Evolutionary conservation across 495 filamentous ascomycete species (phyloP), one percentile per base, ranked within the genome.

Genomic region (Copromyces sp.): DNA sequence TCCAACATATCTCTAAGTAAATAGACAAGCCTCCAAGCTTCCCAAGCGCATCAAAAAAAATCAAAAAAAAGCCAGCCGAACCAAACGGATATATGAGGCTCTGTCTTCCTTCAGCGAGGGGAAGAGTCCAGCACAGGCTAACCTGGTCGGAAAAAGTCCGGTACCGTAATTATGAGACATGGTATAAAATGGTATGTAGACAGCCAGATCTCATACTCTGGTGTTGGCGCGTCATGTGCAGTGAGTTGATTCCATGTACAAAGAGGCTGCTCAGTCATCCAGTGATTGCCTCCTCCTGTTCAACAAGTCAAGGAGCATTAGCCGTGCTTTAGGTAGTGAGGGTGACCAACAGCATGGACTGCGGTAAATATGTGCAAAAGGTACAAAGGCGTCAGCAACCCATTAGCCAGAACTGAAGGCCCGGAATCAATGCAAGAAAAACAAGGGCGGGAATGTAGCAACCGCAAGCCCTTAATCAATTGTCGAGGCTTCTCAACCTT

Each of bases 401-500:
- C 53, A 65, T 32, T 37, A 17, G 29, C 29, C 12, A 65, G 24
- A 61, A 37, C 29, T 37, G 53, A 65, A 65, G 14, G 29, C 29
- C 6, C 53, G 3, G 20, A 65, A 65, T 35, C 53, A 35, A 29
- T 65, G 29, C 7, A 17, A 35, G 6, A 65, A 65, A 17, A 37
- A 8, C 29, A 65, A 9, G 14, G 53, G 53, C 20, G 14, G 14
- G 11, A 29, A 37, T 35, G 24, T 65, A 65, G 53, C 53, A 35
- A 37, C 53, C 29, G 53, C 29, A 65, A 35, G 53, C 29, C 29
- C 17, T 65, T 35, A 17, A 35, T 65, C 29, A 65, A 38, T 32
- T 65, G 14, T 38, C 9, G 32, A 12, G 44, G 20, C 16, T 24
- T 29, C 41, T 77, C 82, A 87, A 74, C 87, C 87, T 24, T 29